Conservation (phyloP, 768 basidiomycete genomes). For the Inosperma sp. region DNA sequence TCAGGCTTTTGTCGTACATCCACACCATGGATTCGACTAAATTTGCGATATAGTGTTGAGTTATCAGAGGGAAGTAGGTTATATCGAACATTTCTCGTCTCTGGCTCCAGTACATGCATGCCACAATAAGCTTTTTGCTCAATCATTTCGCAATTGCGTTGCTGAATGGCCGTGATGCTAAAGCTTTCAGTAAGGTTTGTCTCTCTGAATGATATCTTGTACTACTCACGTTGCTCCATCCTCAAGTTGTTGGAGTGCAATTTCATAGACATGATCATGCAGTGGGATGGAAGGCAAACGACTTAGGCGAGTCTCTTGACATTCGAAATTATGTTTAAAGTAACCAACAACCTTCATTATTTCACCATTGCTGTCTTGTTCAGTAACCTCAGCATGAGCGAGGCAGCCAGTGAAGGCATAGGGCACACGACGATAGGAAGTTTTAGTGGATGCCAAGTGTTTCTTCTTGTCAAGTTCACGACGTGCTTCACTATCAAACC, state of each 20-base stretch:
- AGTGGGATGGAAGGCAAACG: neutral
- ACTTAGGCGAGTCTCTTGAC: neutral
- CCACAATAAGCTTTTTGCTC: neutral
- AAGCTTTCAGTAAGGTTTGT: neutral
- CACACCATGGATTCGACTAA: neutral
- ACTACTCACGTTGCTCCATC: neutral
- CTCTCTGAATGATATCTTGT: too few species aligned
- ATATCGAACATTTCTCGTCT: neutral
- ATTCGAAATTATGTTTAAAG: neutral
- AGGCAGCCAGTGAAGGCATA: slow-evolving; percentile 30
- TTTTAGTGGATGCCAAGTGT: neutral
- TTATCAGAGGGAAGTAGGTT: neutral
- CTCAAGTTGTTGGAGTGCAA: neutral
- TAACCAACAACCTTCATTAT: neutral
- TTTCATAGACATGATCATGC: neutral
- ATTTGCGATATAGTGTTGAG: neutral
- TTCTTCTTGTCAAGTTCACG: too few species aligned
- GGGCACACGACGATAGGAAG: slow-evolving; percentile 3
- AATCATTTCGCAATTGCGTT: neutral
- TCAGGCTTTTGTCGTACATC: neutral
- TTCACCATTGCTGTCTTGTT: neutral
- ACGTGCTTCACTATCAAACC: too few species aligned
- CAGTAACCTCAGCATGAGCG: slow-evolving; percentile 32
- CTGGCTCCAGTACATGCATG: neutral
- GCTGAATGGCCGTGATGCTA: neutral